Evolutionary conservation across 169 alveolate species (phyloP), one percentile per base, ranked within the genome.

Genomic region (Prorocentrum cordatum): DNA sequence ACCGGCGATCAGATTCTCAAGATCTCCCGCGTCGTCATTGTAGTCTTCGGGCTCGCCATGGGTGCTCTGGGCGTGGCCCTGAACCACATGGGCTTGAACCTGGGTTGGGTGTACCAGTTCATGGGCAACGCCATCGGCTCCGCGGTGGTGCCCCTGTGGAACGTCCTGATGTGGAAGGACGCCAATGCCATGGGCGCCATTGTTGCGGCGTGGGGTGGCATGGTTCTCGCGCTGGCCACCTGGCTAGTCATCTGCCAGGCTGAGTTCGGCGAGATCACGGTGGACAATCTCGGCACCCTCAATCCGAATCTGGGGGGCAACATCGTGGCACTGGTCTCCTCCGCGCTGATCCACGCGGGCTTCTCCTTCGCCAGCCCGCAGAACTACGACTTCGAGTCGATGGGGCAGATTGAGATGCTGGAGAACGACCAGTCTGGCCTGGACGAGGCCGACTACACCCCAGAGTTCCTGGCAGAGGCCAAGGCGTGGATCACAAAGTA

Each of bases 111-210:
- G 16, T 82, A 82, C 82, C 38, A 38, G 47, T 42, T 45, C 70
- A 82, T 82, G 91, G 91, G 91, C 58, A 45, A 38, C 70, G 59
- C 66, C 59, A 66, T 82, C 27, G 91, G 91, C 32, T 45, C 82
- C 12, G 91, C 91, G 4, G 91, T 82, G 71, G 91, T 39, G 20
- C 91, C 91, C 29, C 27, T 35, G 32, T 38, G 80, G 66, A 38
- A 38, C 39, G 10, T 33, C 50, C 39, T 82, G 39, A 38, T 82
- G 71, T 42, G 79, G 82, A 39, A 64, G 71, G 42, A 39, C 0
- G 91, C 91, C 82, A 83, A 42, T 26, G 91, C 70, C 22, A 64
- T 3, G 7, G 79, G 54, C 27, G 62, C 68, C 32, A 45, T 47
- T 9, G 75, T 32, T 26, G 91, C 72, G 7, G 83, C 91, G 16